Base-by-base conservation (phyloP, 306 rosid species). In the Glycine latifolia region DNA sequence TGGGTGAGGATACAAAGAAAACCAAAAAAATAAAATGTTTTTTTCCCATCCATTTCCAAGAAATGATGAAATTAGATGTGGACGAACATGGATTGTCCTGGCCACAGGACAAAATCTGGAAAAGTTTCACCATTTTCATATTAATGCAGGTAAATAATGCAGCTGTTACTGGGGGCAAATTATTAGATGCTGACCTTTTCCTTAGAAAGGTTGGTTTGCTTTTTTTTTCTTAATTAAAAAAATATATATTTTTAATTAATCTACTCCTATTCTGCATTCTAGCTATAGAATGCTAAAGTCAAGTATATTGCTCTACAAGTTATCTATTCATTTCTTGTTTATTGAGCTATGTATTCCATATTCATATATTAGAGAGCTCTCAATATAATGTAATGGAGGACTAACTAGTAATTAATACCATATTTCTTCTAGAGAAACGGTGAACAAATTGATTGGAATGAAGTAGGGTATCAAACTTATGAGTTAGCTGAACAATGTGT, bases 111-210 rank as follows among this genome's bases (percentile, higher is more conserved):
- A 20, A 20, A 20, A 20, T 20, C 20, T 35, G 20, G 10, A 37
- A 37, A 63, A 35, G 3, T 14, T 41, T 56, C 60, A 69, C n/a
- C 9, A 7, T 35, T 60, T 71, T 59, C 15, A 5, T 61, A 20
- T 73, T 63, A 66, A 53, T 81, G 79, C 67, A 81, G 84, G 84
- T 81, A 48, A 81, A 81, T 43, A 81, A 81, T 73, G 84, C 84
- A 14, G 84, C 6, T 71, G 67, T 81, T 73, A 0, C 59, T 26
- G 84, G 84, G 8, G 84, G 79, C 3, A 81, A 73, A 81, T 63
- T 81, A 73, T 26, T 81, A 73, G 39, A 81, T 43, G 74, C 59
- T 26, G 74, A 81, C n/a, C 67, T 79, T 62, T 76, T 81, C 6
- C 67, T 81, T 81, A 81, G 59, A 81, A 81, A 63, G 79, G 79